These are phyloP conservation scores for Fomitopsis pulvina DNA, from an alignment of 768 basidiomycete species.

Conservation along the genomic window DNA sequence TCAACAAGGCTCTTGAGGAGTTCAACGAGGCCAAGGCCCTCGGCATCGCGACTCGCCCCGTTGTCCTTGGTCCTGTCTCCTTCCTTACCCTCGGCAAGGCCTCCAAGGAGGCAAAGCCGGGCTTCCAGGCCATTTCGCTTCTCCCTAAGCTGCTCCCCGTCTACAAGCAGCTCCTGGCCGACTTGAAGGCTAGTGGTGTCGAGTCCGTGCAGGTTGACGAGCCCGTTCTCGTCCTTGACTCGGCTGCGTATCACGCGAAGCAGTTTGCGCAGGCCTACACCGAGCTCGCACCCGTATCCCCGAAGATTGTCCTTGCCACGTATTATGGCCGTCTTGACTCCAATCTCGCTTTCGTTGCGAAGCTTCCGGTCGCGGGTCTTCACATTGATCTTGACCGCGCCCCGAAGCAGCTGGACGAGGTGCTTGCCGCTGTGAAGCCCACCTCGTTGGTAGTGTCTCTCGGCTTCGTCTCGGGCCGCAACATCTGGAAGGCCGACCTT, in stretches of 20 bases:
- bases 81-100: slow-evolving; percentile 93
- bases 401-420: slow-evolving; percentile 78
- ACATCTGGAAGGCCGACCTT: slow-evolving; percentile 99
- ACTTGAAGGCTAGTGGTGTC: slow-evolving; percentile 90
- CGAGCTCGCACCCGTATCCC: slow-evolving; percentile 73
- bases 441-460: slow-evolving; percentile 82
- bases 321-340: slow-evolving; percentile 96
- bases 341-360: slow-evolving; percentile 82
- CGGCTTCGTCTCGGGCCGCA: slow-evolving; percentile 95
- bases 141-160: slow-evolving; percentile 85
- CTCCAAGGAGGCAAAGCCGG: slow-evolving; percentile 71
- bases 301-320: slow-evolving; percentile 90
- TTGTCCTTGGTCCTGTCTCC: slow-evolving; percentile 91
- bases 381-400: slow-evolving; percentile 97
- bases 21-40: slow-evolving; percentile 90
- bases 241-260: slow-evolving; percentile 66
- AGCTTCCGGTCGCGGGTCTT: slow-evolving; percentile 88
- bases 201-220: slow-evolving; percentile 97
- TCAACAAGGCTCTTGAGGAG: slow-evolving; percentile 93
- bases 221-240: slow-evolving; percentile 91
- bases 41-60: slow-evolving; percentile 89
- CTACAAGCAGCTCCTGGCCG: slow-evolving; percentile 83
- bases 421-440: slow-evolving; percentile 76
- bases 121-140: slow-evolving; percentile 88
- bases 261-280: slow-evolving; percentile 78